Evolutionary conservation across 1,284 basidiomycete species (phyloP).

Genomic region (Leccinum pachyderme): DNA sequence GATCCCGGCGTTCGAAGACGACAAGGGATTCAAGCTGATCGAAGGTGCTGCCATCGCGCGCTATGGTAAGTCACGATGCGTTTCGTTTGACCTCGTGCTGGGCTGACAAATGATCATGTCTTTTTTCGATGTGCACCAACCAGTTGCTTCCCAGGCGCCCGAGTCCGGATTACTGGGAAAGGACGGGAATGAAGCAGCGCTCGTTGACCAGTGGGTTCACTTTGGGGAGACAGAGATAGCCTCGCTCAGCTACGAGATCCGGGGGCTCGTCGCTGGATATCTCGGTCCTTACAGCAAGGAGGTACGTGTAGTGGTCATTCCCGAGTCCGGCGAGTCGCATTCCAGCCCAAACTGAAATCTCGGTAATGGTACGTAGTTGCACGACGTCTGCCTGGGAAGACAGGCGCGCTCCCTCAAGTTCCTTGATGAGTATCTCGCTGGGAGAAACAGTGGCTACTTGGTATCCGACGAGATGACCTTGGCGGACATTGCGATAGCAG

Average conservation of each 20-base stretch:
- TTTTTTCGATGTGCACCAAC: background rate
- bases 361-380: constrained; percentile 23
- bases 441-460: constrained; percentile 48
- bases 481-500: constrained; percentile 55
- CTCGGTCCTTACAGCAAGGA: constrained; percentile 30
- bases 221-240: constrained; percentile 50
- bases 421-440: constrained; percentile 51
- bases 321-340: background rate
- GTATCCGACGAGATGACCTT: constrained; percentile 60
- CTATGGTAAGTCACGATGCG: constrained; percentile 47
- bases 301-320: constrained; percentile 10
- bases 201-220: constrained; percentile 54
- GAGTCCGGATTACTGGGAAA: constrained; percentile 53
- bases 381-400: constrained; percentile 19
- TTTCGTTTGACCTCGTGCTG: background rate
- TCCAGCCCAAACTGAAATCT: background rate
- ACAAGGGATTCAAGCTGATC: constrained; percentile 49
- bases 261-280: constrained; percentile 17
- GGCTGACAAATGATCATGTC: background rate
- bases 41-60: constrained; percentile 59
- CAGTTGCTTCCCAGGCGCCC: constrained; percentile 50
- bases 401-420: constrained; percentile 33
- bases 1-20: constrained; percentile 53
- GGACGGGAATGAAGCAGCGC: constrained; percentile 44
- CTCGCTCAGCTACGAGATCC: constrained; percentile 19